These are phyloP conservation scores for Tripterygium wilfordii DNA, from an alignment of 177 flowering plant species.

Conservation along the genomic window DNA sequence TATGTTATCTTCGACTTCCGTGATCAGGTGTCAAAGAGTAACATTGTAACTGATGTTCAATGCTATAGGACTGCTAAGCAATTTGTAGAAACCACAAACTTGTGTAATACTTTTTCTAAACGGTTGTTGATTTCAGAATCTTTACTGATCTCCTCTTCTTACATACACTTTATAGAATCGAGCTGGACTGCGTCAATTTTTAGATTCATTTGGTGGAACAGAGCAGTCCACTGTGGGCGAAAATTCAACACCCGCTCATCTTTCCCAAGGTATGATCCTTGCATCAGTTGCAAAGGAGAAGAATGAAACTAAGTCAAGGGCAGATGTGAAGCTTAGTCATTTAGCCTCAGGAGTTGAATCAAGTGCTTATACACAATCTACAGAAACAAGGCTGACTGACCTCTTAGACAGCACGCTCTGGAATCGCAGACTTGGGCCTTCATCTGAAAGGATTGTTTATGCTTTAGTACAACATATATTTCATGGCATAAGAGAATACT, in stretches of 20 bases:
- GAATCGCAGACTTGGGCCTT: slow-evolving; percentile 95
- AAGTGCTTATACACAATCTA: slow-evolving; percentile 40
- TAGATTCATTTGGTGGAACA: slow-evolving; percentile 82
- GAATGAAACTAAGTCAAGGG: slow-evolving; percentile 52
- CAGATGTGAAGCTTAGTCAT: slow-evolving; percentile 71
- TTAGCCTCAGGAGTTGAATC: slow-evolving; percentile 59
- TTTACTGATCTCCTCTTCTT: slow-evolving; percentile 5
- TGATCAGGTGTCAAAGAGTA: too few species aligned
- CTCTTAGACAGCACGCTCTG: slow-evolving; percentile 92
- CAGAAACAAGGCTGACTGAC: slow-evolving; percentile 87
- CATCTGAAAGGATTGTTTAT: slow-evolving; percentile 93
- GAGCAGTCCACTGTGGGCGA: slow-evolving; percentile 45
- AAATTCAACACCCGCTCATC: slow-evolving; percentile 22
- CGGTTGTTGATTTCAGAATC: neutral
- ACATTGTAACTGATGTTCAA: too few species aligned
- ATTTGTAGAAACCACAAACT: too few species aligned
- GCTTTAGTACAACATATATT: slow-evolving; percentile 97
- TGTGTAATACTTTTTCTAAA: neutral
- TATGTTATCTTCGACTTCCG: too few species aligned
- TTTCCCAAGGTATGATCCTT: slow-evolving; percentile 47
- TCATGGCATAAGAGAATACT: slow-evolving; percentile 91
- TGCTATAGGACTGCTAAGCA: too few species aligned
- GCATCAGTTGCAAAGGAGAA: slow-evolving; percentile 48
- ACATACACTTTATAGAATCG: slow-evolving; percentile 58
- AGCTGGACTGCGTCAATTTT: slow-evolving; percentile 88